These are phyloP conservation scores for Apiospora malaysiana DNA, from an alignment of 2,329 filamentous ascomycete genomes.

Conservation along the genomic window DNA sequence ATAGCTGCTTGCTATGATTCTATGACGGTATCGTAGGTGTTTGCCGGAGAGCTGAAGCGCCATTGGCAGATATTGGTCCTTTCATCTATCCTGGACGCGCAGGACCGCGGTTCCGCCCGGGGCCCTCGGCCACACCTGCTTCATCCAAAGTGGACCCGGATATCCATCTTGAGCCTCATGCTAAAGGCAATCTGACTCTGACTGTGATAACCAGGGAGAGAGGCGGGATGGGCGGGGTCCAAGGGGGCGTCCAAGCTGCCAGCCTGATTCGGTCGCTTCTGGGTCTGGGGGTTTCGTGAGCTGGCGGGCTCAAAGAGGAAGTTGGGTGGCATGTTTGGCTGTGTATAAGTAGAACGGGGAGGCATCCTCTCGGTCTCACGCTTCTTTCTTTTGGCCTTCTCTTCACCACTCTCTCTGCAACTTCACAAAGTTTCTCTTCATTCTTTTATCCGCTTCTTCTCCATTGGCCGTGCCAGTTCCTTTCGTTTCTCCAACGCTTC, in stretches of 20 bases:
- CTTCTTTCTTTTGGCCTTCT: neutral
- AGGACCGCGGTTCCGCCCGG: neutral
- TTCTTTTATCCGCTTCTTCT: conserved; percentile 8
- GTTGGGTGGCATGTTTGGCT: neutral
- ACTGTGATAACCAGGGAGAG: neutral
- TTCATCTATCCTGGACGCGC: conserved; percentile 14
- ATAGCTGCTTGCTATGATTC: neutral
- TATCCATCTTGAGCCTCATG: conserved; percentile 11
- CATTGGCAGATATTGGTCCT: neutral
- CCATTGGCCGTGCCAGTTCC: conserved; percentile 18
- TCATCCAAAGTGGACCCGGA: neutral
- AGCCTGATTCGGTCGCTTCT: neutral
- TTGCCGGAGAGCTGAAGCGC: neutral
- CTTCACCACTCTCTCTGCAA: conserved; percentile 17
- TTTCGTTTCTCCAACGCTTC: conserved; percentile 16
- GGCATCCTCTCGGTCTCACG: neutral
- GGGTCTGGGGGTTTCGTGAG: neutral
- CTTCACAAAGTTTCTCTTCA: neutral
- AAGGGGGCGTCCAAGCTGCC: neutral
- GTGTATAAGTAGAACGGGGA: conserved; percentile 13
- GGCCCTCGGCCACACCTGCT: conserved; percentile 9
- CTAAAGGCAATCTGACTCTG: conserved; percentile 6
- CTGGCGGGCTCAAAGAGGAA: neutral
- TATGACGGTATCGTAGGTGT: neutral
- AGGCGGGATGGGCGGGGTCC: neutral